Evolutionary conservation across 768 basidiomycete genomes (phyloP).

Genomic region (Porphyrellus cyaneotinctus): DNA sequence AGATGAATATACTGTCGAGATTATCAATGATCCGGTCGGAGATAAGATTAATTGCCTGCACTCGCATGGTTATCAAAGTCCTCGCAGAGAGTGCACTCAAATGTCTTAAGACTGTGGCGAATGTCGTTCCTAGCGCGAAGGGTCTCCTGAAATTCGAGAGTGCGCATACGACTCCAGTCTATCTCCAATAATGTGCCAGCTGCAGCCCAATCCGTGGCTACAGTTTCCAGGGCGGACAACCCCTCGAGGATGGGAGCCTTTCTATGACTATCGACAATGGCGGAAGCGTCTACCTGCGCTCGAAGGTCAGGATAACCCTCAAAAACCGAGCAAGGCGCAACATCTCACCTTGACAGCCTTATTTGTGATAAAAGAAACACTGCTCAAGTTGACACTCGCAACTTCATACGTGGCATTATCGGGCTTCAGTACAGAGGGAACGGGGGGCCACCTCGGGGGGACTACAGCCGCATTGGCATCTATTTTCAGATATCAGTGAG

Average conservation of each 20-base stretch:
- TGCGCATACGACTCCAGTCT: constrained; percentile 78
- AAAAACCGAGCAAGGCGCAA: constrained; percentile 21
- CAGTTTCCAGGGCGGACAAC: constrained; percentile 42
- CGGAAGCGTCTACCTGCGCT: constrained; percentile 62
- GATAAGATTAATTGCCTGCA: constrained; percentile 10
- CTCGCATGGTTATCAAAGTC: constrained; percentile 76
- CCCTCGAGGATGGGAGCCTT: constrained; percentile 61
- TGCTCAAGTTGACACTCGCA: constrained; percentile 58
- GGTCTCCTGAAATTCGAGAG: constrained; percentile 89
- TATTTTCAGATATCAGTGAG: constrained; percentile 25
- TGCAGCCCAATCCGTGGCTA: constrained; percentile 57
- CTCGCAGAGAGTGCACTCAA: constrained; percentile 54
- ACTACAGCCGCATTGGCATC: constrained; percentile 56
- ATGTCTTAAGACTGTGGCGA: constrained; percentile 38
- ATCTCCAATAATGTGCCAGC: constrained; percentile 58
- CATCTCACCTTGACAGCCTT: constrained; percentile 76
- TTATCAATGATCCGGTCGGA: constrained; percentile 8
- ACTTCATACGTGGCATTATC: constrained; percentile 65
- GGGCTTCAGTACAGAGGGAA: constrained; percentile 42
- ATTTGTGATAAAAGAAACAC: constrained; percentile 72
- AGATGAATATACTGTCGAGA: constrained; percentile 61
- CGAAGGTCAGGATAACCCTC: neutral
- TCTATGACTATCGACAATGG: constrained; percentile 61
- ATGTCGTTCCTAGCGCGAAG: constrained; percentile 57
- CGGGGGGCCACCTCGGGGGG: constrained; percentile 77